Evolutionary conservation across 768 basidiomycete genomes (phyloP), one percentile per base, ranked within the genome.

Genomic region (Mycena floridula): DNA sequence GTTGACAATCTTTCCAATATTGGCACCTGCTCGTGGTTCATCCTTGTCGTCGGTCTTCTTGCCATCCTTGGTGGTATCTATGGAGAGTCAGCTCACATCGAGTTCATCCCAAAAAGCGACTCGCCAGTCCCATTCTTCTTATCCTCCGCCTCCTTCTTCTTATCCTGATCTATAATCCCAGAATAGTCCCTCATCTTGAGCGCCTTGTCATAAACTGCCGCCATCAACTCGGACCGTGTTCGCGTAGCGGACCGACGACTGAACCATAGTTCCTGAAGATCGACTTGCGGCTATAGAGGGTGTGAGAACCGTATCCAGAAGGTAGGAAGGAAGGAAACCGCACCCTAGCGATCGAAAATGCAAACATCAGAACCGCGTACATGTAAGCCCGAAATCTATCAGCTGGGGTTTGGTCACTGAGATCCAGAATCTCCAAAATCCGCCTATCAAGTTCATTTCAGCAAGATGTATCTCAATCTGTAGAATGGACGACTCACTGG

Each of bases 1-100:
- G 51, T 90, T 89, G 44, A 93, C 88, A 42, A 94, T 89, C 60
- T 93, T 92, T 11, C 91, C 92, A 12, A 87, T 72, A 58, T 91
- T 86, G 7, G 92, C 92, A 15, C 88, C 86, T 1, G 83, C 76
- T 52, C 79, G 83, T 1, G 81, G 77, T 25, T 87, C 48, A 15
- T 59, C 65, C 35, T 62, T 50, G 20, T 3, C 36, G 18, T 42
- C 42, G 20, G 28, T 37, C 26, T 49, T 43, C 35, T 37, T 35
- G 3, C 32, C 32, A 4, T 35, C 32, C 3, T 35, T 35, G 7
- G 32, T 7, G 7, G 3, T 35, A 35, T n/a, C 32, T 7, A 13
- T 18, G 32, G 7, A 18, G 32, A 15, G 32, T 35, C 3, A 18
- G 18, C 3, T 35, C 32, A 4, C 32, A 13, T 15, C 28, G 9